Evolutionary conservation across 2,329 filamentous ascomycete genomes (phyloP), one percentile per base, ranked within the genome.

Genomic region (Microdochium nivale): DNA sequence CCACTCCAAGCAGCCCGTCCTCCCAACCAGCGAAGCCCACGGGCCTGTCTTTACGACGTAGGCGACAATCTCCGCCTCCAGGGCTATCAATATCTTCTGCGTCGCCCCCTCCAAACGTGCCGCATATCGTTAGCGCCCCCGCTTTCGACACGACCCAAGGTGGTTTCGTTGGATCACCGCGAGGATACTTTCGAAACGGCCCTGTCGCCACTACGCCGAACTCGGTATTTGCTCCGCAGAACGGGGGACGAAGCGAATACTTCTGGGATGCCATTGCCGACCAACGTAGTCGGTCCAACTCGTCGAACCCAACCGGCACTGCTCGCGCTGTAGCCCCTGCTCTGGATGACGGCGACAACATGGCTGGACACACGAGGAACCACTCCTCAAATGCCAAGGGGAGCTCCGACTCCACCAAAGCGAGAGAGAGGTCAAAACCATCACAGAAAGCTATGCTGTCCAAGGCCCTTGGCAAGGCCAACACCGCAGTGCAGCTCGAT

Each of bases 401-500:
- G 33, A 76, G 73, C 59, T 61, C 64, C 21, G 75, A 77, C 51
- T 71, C 70, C 5, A 67, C 65, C 8, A 67, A 66, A 33, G 60
- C 60, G 23, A 67, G 64, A 40, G 67, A 65, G 32, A 59, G 60
- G 47, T 62, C 69, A 23, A 70, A 70, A 33, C 81, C 81, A 14
- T 90, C 87, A 1, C 87, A 97, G 66, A 97, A 96, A 73, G 88
- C 86, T 11, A 97, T 97, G 91, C 78, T 99, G 33, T 96, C 92
- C n/a, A 88, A 88, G 60, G 94, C 94, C 1, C 74, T 99, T 51
- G 87, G 95, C 65, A 96, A 96, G 70, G 94, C 94, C 49, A 96
- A 99, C 64, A 92, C 89, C 13, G 94, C 94, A 23, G 94, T 99
- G 25, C 80, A 96, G 58, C 80, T 99, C 40, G 94, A 99, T 70